These are phyloP conservation scores for Fusarium sp. DNA, from an alignment of 2,329 filamentous ascomycete genomes.

Conservation along the genomic window DNA sequence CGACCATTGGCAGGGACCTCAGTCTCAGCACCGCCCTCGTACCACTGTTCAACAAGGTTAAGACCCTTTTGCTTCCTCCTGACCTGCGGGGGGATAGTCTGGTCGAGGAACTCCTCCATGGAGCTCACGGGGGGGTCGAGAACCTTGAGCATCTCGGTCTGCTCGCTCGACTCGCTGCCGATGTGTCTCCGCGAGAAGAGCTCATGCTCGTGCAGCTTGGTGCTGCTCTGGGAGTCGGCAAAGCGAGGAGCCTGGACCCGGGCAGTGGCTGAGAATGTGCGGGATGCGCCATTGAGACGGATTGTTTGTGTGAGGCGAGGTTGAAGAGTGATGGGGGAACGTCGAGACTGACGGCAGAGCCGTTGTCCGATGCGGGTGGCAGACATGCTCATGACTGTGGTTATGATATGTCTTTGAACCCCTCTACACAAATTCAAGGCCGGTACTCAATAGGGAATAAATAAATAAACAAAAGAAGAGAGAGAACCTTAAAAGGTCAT, in stretches of 20 bases:
- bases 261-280: conserved; percentile 38
- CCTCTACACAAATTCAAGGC: conserved; percentile 19
- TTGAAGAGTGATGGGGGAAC: conserved; percentile 36
- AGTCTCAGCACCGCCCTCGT: conserved; percentile 42
- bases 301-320: conserved; percentile 37
- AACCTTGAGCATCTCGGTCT: conserved; percentile 81
- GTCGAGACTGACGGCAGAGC: conserved; percentile 45
- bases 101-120: conserved; percentile 85
- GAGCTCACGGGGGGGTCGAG: conserved; percentile 80
- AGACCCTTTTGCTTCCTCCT: conserved; percentile 46
- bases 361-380: conserved; percentile 48
- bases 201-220: conserved; percentile 44
- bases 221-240: conserved; percentile 38
- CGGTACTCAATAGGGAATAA: not conserved
- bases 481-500: not conserved
- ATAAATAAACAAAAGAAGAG: not conserved
- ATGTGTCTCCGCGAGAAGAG: conserved; percentile 86
- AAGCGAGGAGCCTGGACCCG: conserved; percentile 38
- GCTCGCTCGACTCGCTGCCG: conserved; percentile 77
- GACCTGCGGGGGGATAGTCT: conserved; percentile 85
- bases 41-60: conserved; percentile 49
- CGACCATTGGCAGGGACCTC: conserved; percentile 44
- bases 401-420: conserved; percentile 16
- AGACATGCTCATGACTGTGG: conserved; percentile 39
- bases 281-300: conserved; percentile 24